These are phyloP conservation scores for Marasmius fiardii DNA, from an alignment of 1,284 basidiomycete genomes.

Conservation along the genomic window DNA sequence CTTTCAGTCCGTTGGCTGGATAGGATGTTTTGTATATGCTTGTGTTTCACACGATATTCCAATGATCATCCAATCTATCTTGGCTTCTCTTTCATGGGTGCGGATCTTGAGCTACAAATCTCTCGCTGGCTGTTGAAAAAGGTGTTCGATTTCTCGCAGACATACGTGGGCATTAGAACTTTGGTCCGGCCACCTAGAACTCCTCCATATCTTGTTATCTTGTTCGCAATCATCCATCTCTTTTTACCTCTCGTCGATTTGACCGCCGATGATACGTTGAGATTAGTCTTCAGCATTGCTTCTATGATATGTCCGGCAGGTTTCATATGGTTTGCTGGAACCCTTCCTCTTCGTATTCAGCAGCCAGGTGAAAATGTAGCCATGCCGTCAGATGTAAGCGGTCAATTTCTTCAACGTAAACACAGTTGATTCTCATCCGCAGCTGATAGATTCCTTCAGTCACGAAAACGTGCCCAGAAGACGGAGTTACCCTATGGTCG, in stretches of 20 bases:
- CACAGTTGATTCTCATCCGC: constrained; percentile 1
- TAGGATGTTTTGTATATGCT: constrained; percentile 32
- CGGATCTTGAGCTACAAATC: constrained; percentile 15
- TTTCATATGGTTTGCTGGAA: constrained; percentile 50
- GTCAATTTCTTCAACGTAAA: background rate
- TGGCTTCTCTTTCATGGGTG: constrained; percentile 42
- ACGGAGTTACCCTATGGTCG: constrained; percentile 70
- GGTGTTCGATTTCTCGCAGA: constrained; percentile 26
- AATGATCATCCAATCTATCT: constrained; percentile 20
- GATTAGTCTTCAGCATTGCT: constrained; percentile 25
- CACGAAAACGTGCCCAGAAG: constrained; percentile 60
- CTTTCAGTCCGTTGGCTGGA: constrained; percentile 31
- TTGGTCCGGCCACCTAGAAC: constrained; percentile 40
- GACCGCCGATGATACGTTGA: background rate
- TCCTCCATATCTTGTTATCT: constrained; percentile 49
- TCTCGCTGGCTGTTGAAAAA: constrained; percentile 1
- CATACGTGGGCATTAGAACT: constrained; percentile 38
- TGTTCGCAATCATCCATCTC: constrained; percentile 37
- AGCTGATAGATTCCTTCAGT: constrained; percentile 44
- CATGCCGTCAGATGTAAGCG: constrained; percentile 37
- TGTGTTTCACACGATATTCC: constrained; percentile 21
- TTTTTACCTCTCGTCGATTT: constrained; percentile 34
- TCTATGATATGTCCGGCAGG: constrained; percentile 31
- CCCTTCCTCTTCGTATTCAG: constrained; percentile 43
- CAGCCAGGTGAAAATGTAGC: constrained; percentile 48